Percentiles rank a stretch among this genome's conserved stretches.
These are phyloP conservation scores for Aspergillus sp. DNA, from an alignment of 2,329 filamentous ascomycete species.

Conservation along the genomic window DNA sequence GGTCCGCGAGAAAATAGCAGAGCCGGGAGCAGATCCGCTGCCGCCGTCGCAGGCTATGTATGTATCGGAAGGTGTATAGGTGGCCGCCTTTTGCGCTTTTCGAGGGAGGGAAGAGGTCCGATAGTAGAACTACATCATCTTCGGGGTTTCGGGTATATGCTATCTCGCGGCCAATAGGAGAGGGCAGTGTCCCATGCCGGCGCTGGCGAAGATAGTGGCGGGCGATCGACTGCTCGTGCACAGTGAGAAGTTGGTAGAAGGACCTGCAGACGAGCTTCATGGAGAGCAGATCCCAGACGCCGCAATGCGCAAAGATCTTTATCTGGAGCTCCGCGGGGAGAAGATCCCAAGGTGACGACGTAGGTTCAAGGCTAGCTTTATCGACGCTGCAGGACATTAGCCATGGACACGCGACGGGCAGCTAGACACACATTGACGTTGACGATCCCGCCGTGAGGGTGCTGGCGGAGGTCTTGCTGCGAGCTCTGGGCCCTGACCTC, in stretches of 20 bases:
- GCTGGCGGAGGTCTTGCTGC: conserved; percentile 13
- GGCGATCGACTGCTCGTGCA: conserved; percentile 32
- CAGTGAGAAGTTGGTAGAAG: conserved; percentile 27
- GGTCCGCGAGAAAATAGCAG: conserved; percentile 33
- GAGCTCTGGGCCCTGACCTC: conserved; percentile 17
- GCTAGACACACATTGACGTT: conserved; percentile 15
- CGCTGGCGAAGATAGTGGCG: conserved; percentile 33
- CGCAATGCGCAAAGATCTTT: conserved; percentile 32
- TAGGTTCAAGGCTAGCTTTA: conserved; percentile 16
- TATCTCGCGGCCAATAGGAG: conserved; percentile 25
- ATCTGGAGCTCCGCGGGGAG: conserved; percentile 35
- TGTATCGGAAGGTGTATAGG: conserved; percentile 33
- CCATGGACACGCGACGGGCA: not conserved
- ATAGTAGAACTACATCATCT: conserved; percentile 35
- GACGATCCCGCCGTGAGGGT: no score
- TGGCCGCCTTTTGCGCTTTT: conserved; percentile 27
- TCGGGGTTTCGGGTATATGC: conserved; percentile 33
- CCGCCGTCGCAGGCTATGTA: conserved; percentile 27
- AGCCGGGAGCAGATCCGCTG: conserved; percentile 32
- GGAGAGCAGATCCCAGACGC: conserved; percentile 26
- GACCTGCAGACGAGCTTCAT: conserved; percentile 32
- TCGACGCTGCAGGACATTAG: conserved; percentile 11
- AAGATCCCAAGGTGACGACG: conserved; percentile 28
- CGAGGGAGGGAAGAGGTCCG: conserved; percentile 33
- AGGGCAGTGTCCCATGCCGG: conserved; percentile 35